Evolutionary conservation across 441 rosid genomes (phyloP), one percentile per base, ranked within the genome.

Genomic region (Bocquillonia castaneifolia): DNA sequence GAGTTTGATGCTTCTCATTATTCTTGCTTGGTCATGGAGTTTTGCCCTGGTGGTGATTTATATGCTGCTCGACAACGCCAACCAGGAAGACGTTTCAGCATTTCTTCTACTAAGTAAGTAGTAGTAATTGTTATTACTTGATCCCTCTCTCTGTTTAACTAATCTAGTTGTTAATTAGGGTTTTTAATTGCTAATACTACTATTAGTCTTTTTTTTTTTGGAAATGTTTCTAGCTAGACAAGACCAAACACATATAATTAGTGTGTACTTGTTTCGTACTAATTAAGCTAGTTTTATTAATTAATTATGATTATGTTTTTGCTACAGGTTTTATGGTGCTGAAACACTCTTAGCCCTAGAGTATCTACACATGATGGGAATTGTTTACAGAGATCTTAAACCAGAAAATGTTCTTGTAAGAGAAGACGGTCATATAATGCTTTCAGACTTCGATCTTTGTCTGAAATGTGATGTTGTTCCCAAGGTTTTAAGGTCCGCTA

Each of bases 391-490:
- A 62, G 98, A 93, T 69, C 81, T 93, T 62, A 93, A 93, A 79
- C 98, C 98, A 0, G 98, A 93, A 74, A 93, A 93, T 70, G 80
- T 91, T 26, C 86, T 93, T 29, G 81, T 93, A 55, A 91, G 87
- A 78, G 83, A 77, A 56, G 84, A 91, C 5, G 98, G 97, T 74
- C 98, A 93, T 78, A 82, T 87, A 26, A 91, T 87, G 72, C 83
- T 93, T 68, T 87, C 97, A 51, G 98, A 93, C 75, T 93, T 93
- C 69, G 98, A 93, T 74, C 97, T 93, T 70, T 93, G 90, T 45
- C 69, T 73, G 54, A 77, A 70, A 62, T 77, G 77, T 52, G 80
- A 77, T 18, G 73, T 73, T 37, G 80, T 77, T 31, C 80, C 80
- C 10, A 44, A 63, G 71, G 75, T 92, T 36, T 66, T 88, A 28